These are phyloP conservation scores for Triticum timopheevii DNA, from an alignment of 176 grass and related monocot species.

Conservation along the genomic window DNA sequence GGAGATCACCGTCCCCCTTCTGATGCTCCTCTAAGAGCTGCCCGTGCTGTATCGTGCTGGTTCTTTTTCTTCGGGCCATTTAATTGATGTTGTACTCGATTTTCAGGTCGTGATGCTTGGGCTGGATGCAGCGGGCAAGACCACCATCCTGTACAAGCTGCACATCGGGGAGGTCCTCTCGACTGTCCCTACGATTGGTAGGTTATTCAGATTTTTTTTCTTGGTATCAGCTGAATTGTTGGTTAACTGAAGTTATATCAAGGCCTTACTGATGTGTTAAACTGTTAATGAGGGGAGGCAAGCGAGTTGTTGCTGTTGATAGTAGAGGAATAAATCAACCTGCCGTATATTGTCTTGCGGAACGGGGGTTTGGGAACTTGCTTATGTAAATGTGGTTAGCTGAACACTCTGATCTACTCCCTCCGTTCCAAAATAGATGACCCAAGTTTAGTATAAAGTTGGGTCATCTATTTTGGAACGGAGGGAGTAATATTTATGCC, in stretches of 20 bases:
- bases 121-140: conserved; percentile 73
- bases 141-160: conserved; percentile 78
- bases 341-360: neutral
- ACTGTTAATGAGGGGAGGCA: neutral
- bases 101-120: conserved; percentile 79
- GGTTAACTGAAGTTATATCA: neutral
- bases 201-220: neutral
- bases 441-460: no score
- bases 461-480: no score
- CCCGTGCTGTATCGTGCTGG: neutral
- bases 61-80: neutral
- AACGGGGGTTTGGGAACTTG: neutral
- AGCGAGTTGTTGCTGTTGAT: neutral
- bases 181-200: conserved; percentile 79
- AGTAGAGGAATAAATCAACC: neutral
- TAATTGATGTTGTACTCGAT: neutral
- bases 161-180: conserved; percentile 85
- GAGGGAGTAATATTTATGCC: neutral
- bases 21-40: neutral
- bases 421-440: no score
- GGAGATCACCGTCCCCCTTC: neutral
- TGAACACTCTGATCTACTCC: neutral
- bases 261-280: neutral
- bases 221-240: neutral
- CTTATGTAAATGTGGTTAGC: neutral